phyloP scores from a whole-genome alignment of 2,329 filamentous ascomycete species.

The Hypoxylon rubiginosum region DNA sequence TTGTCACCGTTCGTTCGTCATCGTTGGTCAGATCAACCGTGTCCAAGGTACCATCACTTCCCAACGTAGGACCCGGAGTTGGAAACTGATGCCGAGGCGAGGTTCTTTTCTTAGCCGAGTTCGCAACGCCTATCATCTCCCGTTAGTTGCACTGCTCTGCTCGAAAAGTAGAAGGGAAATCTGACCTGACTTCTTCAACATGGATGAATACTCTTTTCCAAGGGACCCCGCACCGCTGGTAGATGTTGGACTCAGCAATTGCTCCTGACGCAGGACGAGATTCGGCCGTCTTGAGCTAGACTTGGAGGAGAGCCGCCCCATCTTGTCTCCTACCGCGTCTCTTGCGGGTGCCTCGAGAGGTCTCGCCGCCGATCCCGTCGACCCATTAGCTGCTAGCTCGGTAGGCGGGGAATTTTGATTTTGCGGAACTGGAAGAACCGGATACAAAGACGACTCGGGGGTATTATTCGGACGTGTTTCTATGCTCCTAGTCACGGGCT shows the following conservation, averaged over 20 bases:
- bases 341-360: constrained; percentile 40
- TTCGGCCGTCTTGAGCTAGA: constrained; percentile 61
- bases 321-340: constrained; percentile 49
- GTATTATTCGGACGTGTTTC: constrained; percentile 37
- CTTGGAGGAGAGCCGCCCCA: constrained; percentile 61
- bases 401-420: constrained; percentile 22
- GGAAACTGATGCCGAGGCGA: constrained; percentile 39
- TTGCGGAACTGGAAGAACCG: constrained; percentile 37
- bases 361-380: constrained; percentile 34
- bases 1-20: constrained; percentile 37
- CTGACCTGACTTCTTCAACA: constrained; percentile 47
- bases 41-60: constrained; percentile 49
- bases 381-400: constrained; percentile 44
- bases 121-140: constrained; percentile 26
- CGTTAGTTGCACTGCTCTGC: constrained; percentile 15
- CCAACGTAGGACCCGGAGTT: constrained; percentile 48
- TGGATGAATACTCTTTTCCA: constrained; percentile 54
- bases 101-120: constrained; percentile 45
- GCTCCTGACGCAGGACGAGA: constrained; percentile 59
- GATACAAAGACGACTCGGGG: constrained; percentile 40
- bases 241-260: constrained; percentile 59
- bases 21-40: constrained; percentile 54
- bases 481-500: constrained; percentile 28
- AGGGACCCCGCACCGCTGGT: constrained; percentile 52
- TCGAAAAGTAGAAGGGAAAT: constrained; percentile 10